phyloP scores from a whole-genome alignment of 2,329 filamentous ascomycete genomes.

The Fusarium dimerum region DNA sequence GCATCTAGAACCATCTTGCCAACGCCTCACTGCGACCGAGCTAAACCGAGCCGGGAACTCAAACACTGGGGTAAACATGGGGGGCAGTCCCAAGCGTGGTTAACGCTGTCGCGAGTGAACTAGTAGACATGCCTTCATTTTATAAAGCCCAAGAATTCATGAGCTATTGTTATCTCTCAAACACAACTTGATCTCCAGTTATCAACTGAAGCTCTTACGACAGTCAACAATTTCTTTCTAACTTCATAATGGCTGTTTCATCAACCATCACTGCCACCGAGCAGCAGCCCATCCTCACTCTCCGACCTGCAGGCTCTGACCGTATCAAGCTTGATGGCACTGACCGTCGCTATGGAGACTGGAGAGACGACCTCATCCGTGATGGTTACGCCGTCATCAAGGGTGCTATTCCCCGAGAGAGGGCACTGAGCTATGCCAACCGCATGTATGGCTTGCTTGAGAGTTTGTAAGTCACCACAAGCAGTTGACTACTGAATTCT shows the following conservation, averaged over 20 bases:
- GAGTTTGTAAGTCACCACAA: slow-evolving; percentile 16
- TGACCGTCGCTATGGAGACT: slow-evolving; percentile 22
- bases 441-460: slow-evolving; percentile 24
- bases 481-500: accelerated
- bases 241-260: slow-evolving; percentile 10
- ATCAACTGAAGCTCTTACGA: neutral
- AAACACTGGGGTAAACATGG: neutral
- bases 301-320: slow-evolving; percentile 21
- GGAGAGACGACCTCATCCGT: slow-evolving; percentile 23
- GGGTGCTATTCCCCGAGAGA: slow-evolving; percentile 19
- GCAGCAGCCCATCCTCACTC: slow-evolving; percentile 19
- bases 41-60: neutral
- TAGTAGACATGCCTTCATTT: neutral
- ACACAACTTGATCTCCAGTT: neutral
- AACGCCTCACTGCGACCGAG: neutral
- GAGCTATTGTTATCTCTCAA: neutral
- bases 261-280: slow-evolving; percentile 9
- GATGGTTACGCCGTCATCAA: slow-evolving; percentile 24
- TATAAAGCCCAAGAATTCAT: neutral
- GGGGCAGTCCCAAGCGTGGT: no score
- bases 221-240: neutral
- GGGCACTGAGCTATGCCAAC: slow-evolving; percentile 24
- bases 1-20: neutral
- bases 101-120: no score
- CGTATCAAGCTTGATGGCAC: slow-evolving; percentile 22